These are phyloP conservation scores for Ophiosphaerella narmari DNA, from an alignment of 2,329 filamentous ascomycete species.

Conservation along the genomic window DNA sequence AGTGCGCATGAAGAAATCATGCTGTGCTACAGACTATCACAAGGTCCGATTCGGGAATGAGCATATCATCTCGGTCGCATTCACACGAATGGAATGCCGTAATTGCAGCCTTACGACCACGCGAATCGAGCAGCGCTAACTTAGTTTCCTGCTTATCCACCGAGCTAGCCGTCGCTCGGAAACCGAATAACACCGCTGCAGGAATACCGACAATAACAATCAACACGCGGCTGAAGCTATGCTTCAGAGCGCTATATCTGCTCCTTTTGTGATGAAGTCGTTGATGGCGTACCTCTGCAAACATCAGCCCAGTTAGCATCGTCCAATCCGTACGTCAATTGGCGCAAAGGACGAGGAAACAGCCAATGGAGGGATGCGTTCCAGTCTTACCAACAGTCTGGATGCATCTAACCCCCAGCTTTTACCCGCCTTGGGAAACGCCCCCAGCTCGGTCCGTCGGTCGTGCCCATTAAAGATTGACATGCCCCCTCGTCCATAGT, in stretches of 20 bases:
- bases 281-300: no score
- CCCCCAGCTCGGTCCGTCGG: conserved; percentile 1
- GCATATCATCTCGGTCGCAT: neutral
- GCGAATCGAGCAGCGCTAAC: neutral
- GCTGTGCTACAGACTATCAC: no score
- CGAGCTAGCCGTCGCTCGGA: neutral
- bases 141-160: neutral
- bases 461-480: neutral
- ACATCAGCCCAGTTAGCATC: neutral
- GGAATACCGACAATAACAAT: no score
- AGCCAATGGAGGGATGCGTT: neutral
- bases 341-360: neutral
- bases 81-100: neutral
- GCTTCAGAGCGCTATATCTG: neutral
- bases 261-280: no score
- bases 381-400: neutral
- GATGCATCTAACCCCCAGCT: neutral
- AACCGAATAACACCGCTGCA: no score
- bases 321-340: neutral
- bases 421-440: neutral
- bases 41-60: no score
- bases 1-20: no score
- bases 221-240: neutral
- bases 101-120: neutral
- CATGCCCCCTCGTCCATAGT: neutral